These are phyloP conservation scores for Wickerhamiella slavikovae DNA, from an alignment of 805 yeast genomes.

Conservation along the genomic window DNA sequence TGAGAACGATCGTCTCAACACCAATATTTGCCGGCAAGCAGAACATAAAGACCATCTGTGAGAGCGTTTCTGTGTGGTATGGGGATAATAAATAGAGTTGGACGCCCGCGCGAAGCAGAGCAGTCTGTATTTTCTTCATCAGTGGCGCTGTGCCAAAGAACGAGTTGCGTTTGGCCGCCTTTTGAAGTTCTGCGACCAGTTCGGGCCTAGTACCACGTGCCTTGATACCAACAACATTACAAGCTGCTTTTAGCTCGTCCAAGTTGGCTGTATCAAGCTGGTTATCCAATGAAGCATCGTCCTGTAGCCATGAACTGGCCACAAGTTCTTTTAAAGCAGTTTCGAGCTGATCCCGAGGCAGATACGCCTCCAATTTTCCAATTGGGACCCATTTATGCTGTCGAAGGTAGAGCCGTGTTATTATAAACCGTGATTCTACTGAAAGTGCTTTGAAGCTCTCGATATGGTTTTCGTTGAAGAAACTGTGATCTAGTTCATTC, in stretches of 20 bases:
- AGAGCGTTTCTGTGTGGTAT: slow-evolving; percentile 4
- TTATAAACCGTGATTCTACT: slow-evolving; percentile 7
- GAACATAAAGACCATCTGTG: slow-evolving; percentile 7
- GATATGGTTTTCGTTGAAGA: slow-evolving; percentile 3
- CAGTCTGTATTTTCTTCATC: slow-evolving; percentile 1
- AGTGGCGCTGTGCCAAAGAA: slow-evolving; percentile 6
- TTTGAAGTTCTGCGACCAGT: slow-evolving; percentile 5
- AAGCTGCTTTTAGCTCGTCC: slow-evolving; percentile 8
- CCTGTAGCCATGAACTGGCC: slow-evolving; percentile 5
- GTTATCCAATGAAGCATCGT: slow-evolving; percentile 3
- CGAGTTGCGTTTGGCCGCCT: slow-evolving; percentile 7
- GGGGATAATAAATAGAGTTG: slow-evolving; percentile 5
- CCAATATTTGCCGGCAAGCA: slow-evolving; percentile 11
- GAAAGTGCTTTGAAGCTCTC: slow-evolving; percentile 3
- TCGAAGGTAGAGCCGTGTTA: slow-evolving; percentile 10
- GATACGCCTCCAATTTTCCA: slow-evolving; percentile 10
- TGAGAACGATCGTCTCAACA: slow-evolving; percentile 8
- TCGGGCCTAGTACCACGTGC: slow-evolving; percentile 1
- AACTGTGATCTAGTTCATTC: slow-evolving; percentile 7
- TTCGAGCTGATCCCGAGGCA: slow-evolving; percentile 8
- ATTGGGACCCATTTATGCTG: slow-evolving; percentile 9
- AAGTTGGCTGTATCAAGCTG: slow-evolving; percentile 9
- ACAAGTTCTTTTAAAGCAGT: slow-evolving; percentile 5
- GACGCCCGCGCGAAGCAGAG: slow-evolving; percentile 1
- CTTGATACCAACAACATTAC: slow-evolving; percentile 1